Base-by-base conservation (phyloP, 2,329 filamentous ascomycete species). In the Epichloe elymi region DNA sequence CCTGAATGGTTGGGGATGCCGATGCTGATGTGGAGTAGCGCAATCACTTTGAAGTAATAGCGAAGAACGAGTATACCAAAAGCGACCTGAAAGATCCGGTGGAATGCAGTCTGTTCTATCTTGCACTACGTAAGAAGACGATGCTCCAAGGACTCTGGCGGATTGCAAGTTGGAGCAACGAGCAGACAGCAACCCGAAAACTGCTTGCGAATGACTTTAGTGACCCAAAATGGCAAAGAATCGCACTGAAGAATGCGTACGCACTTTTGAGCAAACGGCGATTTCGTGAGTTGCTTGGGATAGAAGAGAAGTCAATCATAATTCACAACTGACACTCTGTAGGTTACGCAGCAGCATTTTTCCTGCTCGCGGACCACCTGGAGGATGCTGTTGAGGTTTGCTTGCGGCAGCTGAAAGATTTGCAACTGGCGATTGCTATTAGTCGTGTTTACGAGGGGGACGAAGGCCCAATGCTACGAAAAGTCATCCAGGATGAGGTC, bases 341-440 rank as follows among this genome's bases (percentile, higher is more conserved):
- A 88, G 88, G 88, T 67, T 98, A 98, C 62, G 90, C 93, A 3
- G 93, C 91, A 1, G 86, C 93, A 0, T 98, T 97, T 69, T 98
- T 98, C 71, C 74, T 98, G 5, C 75, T 98, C 1, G 94, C 87
- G 2, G 89, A 90, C 57, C 84, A 85, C 60, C 73, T 95, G 0
- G 80, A 84, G 50, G 89, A 95, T 64, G 91, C 93, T 0, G 84
- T 93, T 49, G 86, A 85, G 56, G 83, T 98, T 17, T 88, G 94
- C 56, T 73, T 90, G 14, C 89, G 87, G 55, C 90, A 96, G 62
- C 74, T 97, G 38, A 83, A 86, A 53, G 94, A 98, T 63, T 70
- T 93, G 20, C 89, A 96, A 63, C 79, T 98, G 35, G 93, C 91
- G 3, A 84, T 98, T 54, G 85, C 90, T 7, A 83, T 98, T 17